phyloP scores from a whole-genome alignment of 1,139 yeast species.

The Nakaseomyces nivariensis region DNA sequence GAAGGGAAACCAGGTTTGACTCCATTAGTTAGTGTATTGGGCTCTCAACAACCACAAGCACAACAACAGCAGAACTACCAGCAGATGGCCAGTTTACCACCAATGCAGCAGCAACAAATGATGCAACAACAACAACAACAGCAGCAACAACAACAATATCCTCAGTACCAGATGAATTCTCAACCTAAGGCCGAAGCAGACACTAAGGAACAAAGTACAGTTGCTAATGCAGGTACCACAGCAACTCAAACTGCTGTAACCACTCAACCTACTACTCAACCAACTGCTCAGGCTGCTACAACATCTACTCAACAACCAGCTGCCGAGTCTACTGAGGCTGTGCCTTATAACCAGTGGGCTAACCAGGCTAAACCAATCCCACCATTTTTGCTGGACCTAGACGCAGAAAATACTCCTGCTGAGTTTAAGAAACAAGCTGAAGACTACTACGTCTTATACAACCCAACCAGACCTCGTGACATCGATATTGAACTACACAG shows the following conservation, averaged over 20 bases:
- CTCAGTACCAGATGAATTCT: neutral
- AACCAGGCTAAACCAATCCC: conserved; percentile 69
- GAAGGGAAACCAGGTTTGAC: neutral
- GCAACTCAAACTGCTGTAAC: conserved; percentile 3
- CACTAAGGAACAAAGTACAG: conserved; percentile 3
- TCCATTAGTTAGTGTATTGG: neutral
- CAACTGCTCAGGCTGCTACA: conserved; percentile 22
- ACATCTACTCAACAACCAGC: conserved; percentile 22
- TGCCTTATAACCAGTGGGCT: conserved; percentile 35
- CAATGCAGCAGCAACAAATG: conserved; percentile 1
- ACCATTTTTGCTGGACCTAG: conserved; percentile 73
- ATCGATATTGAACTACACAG: conserved; percentile 85
- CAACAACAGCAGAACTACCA: neutral
- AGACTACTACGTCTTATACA: conserved; percentile 84
- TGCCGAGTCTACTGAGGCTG: conserved; percentile 14
- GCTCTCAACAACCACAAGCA: neutral
- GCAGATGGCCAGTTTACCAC: neutral
- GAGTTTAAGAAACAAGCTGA: conserved; percentile 74
- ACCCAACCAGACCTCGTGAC: conserved; percentile 68
- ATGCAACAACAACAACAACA: neutral
- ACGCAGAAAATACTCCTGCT: conserved; percentile 67
- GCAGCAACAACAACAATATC: neutral
- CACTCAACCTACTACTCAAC: conserved; percentile 2
- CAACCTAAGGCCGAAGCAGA: conserved; percentile 4
- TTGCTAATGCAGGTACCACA: neutral